Evolutionary conservation across 2,329 filamentous ascomycete species (phyloP), one percentile per base, ranked within the genome.

Genomic region (Aspergillus brunneoviolaceus): DNA sequence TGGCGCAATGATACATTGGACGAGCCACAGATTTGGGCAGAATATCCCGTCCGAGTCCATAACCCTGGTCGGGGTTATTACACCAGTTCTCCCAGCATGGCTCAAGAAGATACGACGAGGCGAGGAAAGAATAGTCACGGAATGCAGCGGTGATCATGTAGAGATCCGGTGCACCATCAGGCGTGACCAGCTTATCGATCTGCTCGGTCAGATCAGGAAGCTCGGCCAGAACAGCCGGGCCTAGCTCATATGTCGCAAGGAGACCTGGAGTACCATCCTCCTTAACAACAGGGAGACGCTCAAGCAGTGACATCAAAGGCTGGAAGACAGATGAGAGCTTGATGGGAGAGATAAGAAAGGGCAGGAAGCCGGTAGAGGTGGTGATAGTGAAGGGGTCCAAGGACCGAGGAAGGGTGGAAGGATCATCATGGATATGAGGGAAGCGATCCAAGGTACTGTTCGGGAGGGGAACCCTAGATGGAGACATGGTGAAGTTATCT

Each of bases 121-220:
- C 90, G 31, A 96, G 79, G 81, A 96, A 97, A 14, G 90, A 90
- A 75, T 96, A 97, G 79, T 97, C 93, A 21, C 93, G 85, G 76
- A 96, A 96, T 51, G 96, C 79, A 35, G 92, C 92, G 69, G 93
- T 95, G 81, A 96, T 87, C 60, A 91, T 79, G 16, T 89, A 89
- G 45, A 94, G 82, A 76, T 96, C 88, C 62, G 87, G 80, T 67
- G 84, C 82, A 67, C 84, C 77, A 65, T 77, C 74, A 9, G 69
- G 60, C 10, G 75, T 69, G 39, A 75, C 67, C 29, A 90, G 89
- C 75, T 86, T 86, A 70, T 95, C 89, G 59, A 96, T 84, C 66
- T 85, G 82, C 5, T 82, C 82, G 1, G 89, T 90, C 51, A 96
- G 81, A 75, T 96, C 90, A 16, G 91, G 89, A 51, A 97, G 84